These are phyloP conservation scores for Pinus taeda DNA, from an alignment of 75 land plant genomes.

Conservation along the genomic window DNA sequence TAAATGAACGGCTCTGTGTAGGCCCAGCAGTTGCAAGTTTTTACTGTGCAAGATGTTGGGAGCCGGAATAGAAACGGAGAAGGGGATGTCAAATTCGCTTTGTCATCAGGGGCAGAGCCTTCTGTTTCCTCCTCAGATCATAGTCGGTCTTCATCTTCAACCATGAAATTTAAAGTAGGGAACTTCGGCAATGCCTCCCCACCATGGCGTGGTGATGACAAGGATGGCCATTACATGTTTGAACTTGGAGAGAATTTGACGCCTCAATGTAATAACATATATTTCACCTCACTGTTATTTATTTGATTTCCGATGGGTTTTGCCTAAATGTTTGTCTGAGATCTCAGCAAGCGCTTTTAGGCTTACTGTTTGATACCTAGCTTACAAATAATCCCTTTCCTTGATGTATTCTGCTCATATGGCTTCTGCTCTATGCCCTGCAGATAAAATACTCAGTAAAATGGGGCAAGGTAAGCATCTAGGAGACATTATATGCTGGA, in stretches of 20 bases:
- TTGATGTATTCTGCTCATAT: background rate
- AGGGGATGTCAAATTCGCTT: slow-evolving; percentile 5
- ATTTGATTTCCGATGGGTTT: background rate
- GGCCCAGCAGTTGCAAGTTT: slow-evolving; percentile 40
- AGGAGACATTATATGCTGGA: background rate
- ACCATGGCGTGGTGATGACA: slow-evolving; percentile 70
- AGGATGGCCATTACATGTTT: too few relatives aligned
- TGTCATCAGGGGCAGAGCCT: slow-evolving; percentile 11
- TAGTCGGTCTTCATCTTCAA: slow-evolving; percentile 13
- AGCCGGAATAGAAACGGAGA: slow-evolving; percentile 44
- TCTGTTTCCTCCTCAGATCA: background rate
- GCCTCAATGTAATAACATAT: slow-evolving; percentile 75
- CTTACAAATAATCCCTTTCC: background rate
- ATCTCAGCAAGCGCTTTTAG: background rate
- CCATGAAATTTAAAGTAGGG: slow-evolving; percentile 39
- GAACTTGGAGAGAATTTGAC: too few relatives aligned
- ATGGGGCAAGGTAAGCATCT: slow-evolving; percentile 92
- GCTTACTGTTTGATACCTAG: too few relatives aligned
- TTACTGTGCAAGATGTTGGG: slow-evolving; percentile 45
- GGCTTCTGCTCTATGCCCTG: slow-evolving; percentile 8
- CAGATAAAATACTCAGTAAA: slow-evolving; percentile 85
- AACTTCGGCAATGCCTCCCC: slow-evolving; percentile 68
- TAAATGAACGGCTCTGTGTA: slow-evolving; percentile 53
- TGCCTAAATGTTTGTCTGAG: background rate
- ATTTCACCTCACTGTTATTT: slow-evolving; percentile 66